Percentiles rank a stretch among this genome's conserved stretches.
phyloP scores from a whole-genome alignment of 2,329 filamentous ascomycete species.

The Ophiostoma triangulosporum region DNA sequence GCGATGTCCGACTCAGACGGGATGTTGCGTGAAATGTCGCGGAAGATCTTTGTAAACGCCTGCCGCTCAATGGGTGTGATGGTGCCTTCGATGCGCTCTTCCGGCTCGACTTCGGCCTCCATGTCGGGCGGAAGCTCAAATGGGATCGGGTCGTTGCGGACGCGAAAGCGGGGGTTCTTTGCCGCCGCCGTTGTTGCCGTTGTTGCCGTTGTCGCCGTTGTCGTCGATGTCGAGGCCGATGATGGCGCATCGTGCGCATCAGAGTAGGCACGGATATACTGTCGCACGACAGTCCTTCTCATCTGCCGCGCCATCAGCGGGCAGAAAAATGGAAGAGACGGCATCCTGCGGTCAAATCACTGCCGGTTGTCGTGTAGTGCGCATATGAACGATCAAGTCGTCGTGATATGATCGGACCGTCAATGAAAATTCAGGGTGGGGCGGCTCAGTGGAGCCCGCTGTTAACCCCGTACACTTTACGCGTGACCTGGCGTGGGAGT shows the following conservation, averaged over 20 bases:
- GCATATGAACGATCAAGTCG: background rate
- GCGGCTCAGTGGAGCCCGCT: background rate
- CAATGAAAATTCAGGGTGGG: background rate
- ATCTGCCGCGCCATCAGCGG: background rate
- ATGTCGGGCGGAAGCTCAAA: slow-evolving; percentile 34
- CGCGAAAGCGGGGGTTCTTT: background rate
- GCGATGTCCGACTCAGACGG: background rate
- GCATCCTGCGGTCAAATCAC: background rate
- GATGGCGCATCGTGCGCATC: background rate
- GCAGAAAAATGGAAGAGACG: background rate
- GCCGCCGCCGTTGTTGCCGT: background rate
- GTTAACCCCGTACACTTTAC: slow-evolving; percentile 4
- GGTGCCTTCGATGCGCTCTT: slow-evolving; percentile 25
- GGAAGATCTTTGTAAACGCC: slow-evolving; percentile 41
- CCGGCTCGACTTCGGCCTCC: slow-evolving; percentile 14
- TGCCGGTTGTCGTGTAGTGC: background rate
- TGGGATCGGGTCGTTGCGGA: slow-evolving; percentile 29
- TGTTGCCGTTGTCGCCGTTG: background rate
- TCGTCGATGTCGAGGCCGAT: background rate
- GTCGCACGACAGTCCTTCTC: background rate
- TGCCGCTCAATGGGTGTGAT: slow-evolving; percentile 42
- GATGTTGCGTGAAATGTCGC: slow-evolving; percentile 32
- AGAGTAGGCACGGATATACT: background rate
- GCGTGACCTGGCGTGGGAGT: slow-evolving; percentile 4
- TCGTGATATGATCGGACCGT: no score